phyloP scores from a whole-genome alignment of 768 basidiomycete species.

The Auricularia sp. region DNA sequence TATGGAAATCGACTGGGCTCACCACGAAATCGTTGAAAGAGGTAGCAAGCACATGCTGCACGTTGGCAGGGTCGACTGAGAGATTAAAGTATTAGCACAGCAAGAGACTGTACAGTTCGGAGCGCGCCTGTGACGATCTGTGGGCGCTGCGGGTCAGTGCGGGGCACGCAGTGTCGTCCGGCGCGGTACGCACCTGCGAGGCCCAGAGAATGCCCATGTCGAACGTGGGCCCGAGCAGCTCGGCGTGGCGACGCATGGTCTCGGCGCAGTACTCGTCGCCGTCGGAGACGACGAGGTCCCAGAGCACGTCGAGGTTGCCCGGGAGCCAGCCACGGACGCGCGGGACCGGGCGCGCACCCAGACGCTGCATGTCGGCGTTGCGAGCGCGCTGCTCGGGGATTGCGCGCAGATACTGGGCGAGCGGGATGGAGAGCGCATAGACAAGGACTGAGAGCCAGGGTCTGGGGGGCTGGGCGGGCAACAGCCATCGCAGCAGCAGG shows the following conservation, averaged over 20 bases:
- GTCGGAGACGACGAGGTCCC: constrained; percentile 11
- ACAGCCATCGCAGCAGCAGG: neutral
- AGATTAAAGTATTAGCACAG: neutral
- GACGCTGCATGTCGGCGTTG: neutral
- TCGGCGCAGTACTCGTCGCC: constrained; percentile 14
- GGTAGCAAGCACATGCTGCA: constrained; percentile 10
- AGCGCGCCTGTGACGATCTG: constrained; percentile 11
- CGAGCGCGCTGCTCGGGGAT: neutral
- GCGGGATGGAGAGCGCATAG: constrained; percentile 4
- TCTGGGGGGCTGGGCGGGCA: neutral
- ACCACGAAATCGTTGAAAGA: constrained; percentile 13
- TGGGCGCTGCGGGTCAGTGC: neutral
- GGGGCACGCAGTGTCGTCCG: neutral
- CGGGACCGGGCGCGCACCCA: constrained; percentile 10
- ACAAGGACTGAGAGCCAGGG: neutral
- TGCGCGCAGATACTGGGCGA: constrained; percentile 1
- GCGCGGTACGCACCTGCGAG: constrained; percentile 10
- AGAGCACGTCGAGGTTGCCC: constrained; percentile 18
- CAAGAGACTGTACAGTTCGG: neutral
- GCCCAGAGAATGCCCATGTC: constrained; percentile 21
- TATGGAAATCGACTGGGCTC: neutral
- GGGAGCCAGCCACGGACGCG: constrained; percentile 15
- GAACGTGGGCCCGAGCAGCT: constrained; percentile 17
- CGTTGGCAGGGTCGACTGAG: constrained; percentile 14
- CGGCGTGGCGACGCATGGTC: constrained; percentile 12